Conservation (phyloP, 2,329 filamentous ascomycete genomes). For the Coniochaeta sp. region DNA sequence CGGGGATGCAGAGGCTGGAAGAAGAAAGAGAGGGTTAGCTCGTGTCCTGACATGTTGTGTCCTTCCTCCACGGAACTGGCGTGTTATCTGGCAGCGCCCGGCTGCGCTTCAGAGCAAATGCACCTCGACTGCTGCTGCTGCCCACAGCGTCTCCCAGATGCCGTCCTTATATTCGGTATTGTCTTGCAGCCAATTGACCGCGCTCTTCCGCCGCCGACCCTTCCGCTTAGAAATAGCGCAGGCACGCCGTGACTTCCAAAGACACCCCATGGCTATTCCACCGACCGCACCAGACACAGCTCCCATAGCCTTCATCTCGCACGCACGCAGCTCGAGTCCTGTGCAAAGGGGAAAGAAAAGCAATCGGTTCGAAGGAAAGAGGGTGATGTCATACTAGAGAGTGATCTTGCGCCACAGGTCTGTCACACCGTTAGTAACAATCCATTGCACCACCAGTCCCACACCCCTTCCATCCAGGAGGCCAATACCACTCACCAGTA, state of each 20-base stretch:
- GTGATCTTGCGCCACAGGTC: slow-evolving; percentile 95
- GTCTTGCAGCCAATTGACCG: too few relatives aligned
- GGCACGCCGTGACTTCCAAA: background rate
- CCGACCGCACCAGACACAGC: background rate
- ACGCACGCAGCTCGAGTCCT: slow-evolving; percentile 1
- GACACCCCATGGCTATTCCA: too few relatives aligned
- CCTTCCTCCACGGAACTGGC: too few relatives aligned
- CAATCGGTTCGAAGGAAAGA: slow-evolving; percentile 6
- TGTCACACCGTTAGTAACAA: slow-evolving; percentile 34
- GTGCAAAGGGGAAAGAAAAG: slow-evolving; percentile 10
- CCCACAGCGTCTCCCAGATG: too few relatives aligned
- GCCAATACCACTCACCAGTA: slow-evolving; percentile 57
- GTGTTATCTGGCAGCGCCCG: too few relatives aligned
- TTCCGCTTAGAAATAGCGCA: background rate
- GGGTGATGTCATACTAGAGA: slow-evolving; percentile 67
- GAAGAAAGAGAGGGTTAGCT: background rate
- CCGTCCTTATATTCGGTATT: background rate
- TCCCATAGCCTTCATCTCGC: background rate
- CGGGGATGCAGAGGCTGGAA: slow-evolving; percentile 65
- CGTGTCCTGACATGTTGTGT: background rate
- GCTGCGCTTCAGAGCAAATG: too few relatives aligned
- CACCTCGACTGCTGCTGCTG: too few relatives aligned
- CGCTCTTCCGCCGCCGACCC: background rate
- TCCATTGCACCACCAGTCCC: background rate
- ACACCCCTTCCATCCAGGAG: background rate